Conservation (phyloP, 2,329 filamentous ascomycete genomes). For the Curvularia lunata region DNA sequence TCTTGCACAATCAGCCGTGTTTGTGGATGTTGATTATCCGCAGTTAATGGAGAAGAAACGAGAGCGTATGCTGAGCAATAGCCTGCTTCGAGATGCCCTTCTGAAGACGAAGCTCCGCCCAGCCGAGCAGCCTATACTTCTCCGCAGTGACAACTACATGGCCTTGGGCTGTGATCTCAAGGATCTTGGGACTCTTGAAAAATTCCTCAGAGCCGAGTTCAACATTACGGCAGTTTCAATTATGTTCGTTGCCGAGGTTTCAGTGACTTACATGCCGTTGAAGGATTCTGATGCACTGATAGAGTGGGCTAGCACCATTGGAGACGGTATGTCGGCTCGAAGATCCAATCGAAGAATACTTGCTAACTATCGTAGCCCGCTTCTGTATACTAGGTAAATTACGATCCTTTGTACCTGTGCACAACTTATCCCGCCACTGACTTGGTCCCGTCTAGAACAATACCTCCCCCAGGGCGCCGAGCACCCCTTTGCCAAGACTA, state of each 20-base stretch:
- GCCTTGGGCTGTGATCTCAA: constrained; percentile 83
- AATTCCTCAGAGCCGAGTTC: constrained; percentile 64
- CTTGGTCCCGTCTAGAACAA: constrained; percentile 63
- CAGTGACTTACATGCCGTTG: constrained; percentile 86
- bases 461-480: constrained; percentile 76
- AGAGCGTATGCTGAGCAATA: constrained; percentile 65
- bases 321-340: constrained; percentile 62
- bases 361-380: constrained; percentile 59
- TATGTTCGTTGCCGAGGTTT: constrained; percentile 87
- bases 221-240: constrained; percentile 66
- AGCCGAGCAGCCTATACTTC: constrained; percentile 37
- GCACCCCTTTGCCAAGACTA: constrained; percentile 85
- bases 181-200: constrained; percentile 66
- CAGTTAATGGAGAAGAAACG: constrained; percentile 79
- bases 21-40: constrained; percentile 87
- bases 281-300: constrained; percentile 75
- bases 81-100: constrained; percentile 51
- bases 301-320: constrained; percentile 74
- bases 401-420: constrained; percentile 3
- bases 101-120: constrained; percentile 35
- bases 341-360: neutral
- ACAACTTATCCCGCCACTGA: constrained; percentile 6
- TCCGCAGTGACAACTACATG: constrained; percentile 70
- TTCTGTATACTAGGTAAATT: constrained; percentile 72
- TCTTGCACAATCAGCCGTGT: constrained; percentile 65